These are phyloP conservation scores for Nymphaea colorata DNA, from an alignment of 164 flowering plant genomes.

Conservation along the genomic window DNA sequence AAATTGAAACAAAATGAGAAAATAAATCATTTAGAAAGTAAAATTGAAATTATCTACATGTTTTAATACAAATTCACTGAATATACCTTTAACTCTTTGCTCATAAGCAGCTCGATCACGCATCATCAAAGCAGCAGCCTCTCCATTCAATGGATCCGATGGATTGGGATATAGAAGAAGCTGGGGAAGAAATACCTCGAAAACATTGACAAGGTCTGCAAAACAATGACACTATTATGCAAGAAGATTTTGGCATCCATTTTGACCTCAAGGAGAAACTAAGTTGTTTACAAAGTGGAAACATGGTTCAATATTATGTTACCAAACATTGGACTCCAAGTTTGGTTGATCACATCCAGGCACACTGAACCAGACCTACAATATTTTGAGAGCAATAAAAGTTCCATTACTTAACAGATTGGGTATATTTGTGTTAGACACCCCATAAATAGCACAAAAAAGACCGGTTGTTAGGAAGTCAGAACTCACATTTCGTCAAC, in stretches of 20 bases:
- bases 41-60: too few relatives aligned
- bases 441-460: neutral
- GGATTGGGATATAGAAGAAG: slow-evolving; percentile 90
- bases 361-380: slow-evolving; percentile 98
- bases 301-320: slow-evolving; percentile 5
- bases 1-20: too few relatives aligned
- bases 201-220: slow-evolving; percentile 84
- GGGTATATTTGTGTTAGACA: neutral
- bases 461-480: neutral
- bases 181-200: slow-evolving; percentile 94
- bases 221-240: slow-evolving; percentile 7
- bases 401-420: too few relatives aligned
- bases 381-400: neutral
- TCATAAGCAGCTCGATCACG: slow-evolving; percentile 73
- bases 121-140: slow-evolving; percentile 95
- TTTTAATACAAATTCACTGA: too few relatives aligned
- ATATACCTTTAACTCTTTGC: slow-evolving; percentile 70
- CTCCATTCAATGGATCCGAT: slow-evolving; percentile 93
- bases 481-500: slow-evolving; percentile 84
- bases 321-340: slow-evolving; percentile 99
- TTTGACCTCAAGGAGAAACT: neutral
- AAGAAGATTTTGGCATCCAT: neutral
- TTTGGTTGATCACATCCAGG: slow-evolving; percentile 91
- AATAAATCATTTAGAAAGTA: too few relatives aligned
- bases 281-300: neutral